Percentiles rank a stretch among this genome's conserved stretches.
Conservation (phyloP, 2,329 filamentous ascomycete genomes). For the Apiospora marii region DNA sequence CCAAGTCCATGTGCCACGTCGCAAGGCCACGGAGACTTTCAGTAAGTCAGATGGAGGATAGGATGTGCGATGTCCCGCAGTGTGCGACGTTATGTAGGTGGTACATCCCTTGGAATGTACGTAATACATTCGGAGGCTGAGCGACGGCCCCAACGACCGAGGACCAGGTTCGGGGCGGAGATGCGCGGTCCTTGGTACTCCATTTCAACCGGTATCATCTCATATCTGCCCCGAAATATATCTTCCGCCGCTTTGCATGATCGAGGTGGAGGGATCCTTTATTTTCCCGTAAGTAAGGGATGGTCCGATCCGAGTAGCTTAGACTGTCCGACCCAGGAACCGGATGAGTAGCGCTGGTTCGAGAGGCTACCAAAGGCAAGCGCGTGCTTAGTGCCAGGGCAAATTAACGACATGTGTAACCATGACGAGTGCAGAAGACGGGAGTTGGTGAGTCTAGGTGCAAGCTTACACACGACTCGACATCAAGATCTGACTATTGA, state of each 20-base stretch:
- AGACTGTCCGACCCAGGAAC: not conserved
- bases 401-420: not conserved
- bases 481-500: not conserved
- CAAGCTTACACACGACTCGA: not conserved
- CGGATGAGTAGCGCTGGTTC: constrained; percentile 2
- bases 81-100: not conserved
- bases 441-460: not conserved
- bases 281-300: not conserved
- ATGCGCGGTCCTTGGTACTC: not conserved
- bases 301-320: constrained; percentile 10
- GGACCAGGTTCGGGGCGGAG: not conserved
- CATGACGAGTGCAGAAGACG: not conserved
- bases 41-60: not conserved
- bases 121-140: not conserved
- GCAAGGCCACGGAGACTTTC: not conserved
- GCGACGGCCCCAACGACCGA: not conserved
- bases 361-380: not conserved
- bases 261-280: not conserved
- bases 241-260: not conserved
- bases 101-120: not conserved
- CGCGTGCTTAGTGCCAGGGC: constrained; percentile 6
- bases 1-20: not conserved
- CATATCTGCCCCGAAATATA: not conserved
- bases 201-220: not conserved
- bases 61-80: not conserved